These are phyloP conservation scores for Rhizopus stolonifer DNA, from an alignment of 371 early-diverging fungal genomes.

Conservation along the genomic window DNA sequence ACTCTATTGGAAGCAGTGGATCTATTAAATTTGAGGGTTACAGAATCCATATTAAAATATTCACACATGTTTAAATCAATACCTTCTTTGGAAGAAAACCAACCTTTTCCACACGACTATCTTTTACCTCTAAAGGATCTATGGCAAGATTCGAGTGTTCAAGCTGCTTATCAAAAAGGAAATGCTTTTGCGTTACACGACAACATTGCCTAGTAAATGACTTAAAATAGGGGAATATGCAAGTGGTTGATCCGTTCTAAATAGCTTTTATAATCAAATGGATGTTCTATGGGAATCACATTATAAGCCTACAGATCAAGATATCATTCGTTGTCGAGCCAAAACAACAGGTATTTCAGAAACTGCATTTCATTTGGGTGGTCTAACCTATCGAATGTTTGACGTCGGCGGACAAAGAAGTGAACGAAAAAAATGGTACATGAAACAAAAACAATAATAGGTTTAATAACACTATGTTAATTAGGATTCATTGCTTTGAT, in stretches of 20 bases:
- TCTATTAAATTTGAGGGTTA: conserved; percentile 16
- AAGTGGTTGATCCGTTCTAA: not conserved
- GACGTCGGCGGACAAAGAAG: conserved; percentile 82
- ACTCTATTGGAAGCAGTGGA: conserved; percentile 61
- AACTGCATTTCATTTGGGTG: conserved; percentile 70
- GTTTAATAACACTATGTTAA: too few relatives aligned
- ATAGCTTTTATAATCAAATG: conserved; percentile 13
- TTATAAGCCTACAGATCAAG: conserved; percentile 55
- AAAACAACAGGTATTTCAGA: conserved; percentile 86
- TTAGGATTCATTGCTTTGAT: conserved; percentile 93
- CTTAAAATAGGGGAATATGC: too few relatives aligned
- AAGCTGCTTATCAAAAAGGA: conserved; percentile 61
- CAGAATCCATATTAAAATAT: conserved; percentile 3
- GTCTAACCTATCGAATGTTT: conserved; percentile 62
- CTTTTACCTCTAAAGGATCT: conserved; percentile 75
- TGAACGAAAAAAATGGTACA: conserved; percentile 95
- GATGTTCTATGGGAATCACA: conserved; percentile 8
- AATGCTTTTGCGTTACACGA: conserved; percentile 85
- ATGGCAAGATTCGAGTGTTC: conserved; percentile 79
- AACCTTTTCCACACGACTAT: conserved; percentile 63
- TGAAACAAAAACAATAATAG: too few relatives aligned
- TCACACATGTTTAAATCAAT: too few relatives aligned
- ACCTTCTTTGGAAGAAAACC: conserved; percentile 37
- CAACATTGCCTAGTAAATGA: conserved; percentile 63
- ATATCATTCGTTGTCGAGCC: conserved; percentile 79